Evolutionary conservation across 1,284 basidiomycete species (phyloP), one percentile per base, ranked within the genome.

Genomic region (Kalmanozyma brasiliensis): DNA sequence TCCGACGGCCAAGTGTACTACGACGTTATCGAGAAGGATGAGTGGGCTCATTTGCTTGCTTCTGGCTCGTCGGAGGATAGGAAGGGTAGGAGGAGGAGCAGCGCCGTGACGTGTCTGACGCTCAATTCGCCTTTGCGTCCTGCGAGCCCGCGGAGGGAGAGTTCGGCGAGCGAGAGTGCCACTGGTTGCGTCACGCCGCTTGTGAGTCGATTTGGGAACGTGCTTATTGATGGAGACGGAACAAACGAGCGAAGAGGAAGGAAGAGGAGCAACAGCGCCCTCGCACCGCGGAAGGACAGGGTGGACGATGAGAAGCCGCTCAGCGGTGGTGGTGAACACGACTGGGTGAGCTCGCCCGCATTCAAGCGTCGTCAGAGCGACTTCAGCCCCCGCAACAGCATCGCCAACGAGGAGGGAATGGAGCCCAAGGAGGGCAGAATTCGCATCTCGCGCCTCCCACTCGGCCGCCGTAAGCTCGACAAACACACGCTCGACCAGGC

Each of bases 1-100:
- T 37, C 58, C 26, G 66, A 75, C 30, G 73, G 73, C 8, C 49
- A 45, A 16, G 49, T 66, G 4, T 75, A 52, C 45, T 75, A 53
- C 29, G 70, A 75, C 45, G 37, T 40, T 22, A 58, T 64, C 29
- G 71, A 70, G 35, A 56, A 61, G 49, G 60, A 64, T 10, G 61
- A 64, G 42, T 64, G 61, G 57, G 48, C 49, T 11, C 49, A 60
- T 19, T 14, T 64, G 37, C 53, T 70, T 13, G 42, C 36, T 26
- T 47, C 52, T n/a, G n/a, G n/a, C 14, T 30, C 19, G 9, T 45
- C 52, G 3, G 24, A 45, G 8, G 33, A 32, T 2, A 41, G 3
- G 10, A 26, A 17, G 2, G 33, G 13, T 0, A 41, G 56, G 42
- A 47, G 62, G 17, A 41, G 63, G 14, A 56, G 57, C 30, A 66